phyloP scores from a whole-genome alignment of 2,329 filamentous ascomycete genomes.

The Pezicula carpinea region DNA sequence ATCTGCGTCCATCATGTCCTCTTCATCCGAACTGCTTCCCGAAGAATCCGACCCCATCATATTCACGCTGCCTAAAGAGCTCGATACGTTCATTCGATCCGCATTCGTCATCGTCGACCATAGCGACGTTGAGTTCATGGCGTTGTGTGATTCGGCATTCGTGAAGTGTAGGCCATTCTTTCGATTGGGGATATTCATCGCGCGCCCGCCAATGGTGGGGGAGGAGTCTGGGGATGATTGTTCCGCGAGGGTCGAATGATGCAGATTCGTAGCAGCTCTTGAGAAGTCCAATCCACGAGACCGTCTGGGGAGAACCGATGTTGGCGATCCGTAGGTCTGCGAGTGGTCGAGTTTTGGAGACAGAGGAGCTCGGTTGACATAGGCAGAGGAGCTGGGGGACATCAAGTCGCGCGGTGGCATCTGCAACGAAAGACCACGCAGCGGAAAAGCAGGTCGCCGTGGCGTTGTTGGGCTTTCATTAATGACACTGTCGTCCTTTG shows the following conservation, averaged over 20 bases:
- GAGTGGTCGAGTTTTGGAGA: conserved; percentile 83
- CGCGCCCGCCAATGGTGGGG: conserved; percentile 72
- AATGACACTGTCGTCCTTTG: conserved; percentile 30
- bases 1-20: conserved; percentile 67
- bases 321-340: conserved; percentile 80
- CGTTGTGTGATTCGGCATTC: conserved; percentile 60
- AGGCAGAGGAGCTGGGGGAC: conserved; percentile 37
- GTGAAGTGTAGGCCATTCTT: conserved; percentile 41
- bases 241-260: conserved; percentile 91
- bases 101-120: conserved; percentile 68
- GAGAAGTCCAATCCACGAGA: conserved; percentile 92
- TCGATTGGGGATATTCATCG: conserved; percentile 57
- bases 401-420: conserved; percentile 53
- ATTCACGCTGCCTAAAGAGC: conserved; percentile 49
- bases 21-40: conserved; percentile 65
- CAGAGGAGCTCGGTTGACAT: conserved; percentile 60
- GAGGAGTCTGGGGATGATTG: conserved; percentile 86
- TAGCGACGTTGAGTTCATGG: conserved; percentile 46
- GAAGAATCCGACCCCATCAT: conserved; percentile 78
- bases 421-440: conserved; percentile 64
- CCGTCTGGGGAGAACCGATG: conserved; percentile 81
- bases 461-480: conserved; percentile 60
- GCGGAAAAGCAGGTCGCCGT: conserved; percentile 58
- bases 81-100: conserved; percentile 69
- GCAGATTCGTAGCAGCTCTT: conserved; percentile 85